Evolutionary conservation across 768 basidiomycete species (phyloP), one percentile per base, ranked within the genome.

Genomic region (Amyloporia xantha): DNA sequence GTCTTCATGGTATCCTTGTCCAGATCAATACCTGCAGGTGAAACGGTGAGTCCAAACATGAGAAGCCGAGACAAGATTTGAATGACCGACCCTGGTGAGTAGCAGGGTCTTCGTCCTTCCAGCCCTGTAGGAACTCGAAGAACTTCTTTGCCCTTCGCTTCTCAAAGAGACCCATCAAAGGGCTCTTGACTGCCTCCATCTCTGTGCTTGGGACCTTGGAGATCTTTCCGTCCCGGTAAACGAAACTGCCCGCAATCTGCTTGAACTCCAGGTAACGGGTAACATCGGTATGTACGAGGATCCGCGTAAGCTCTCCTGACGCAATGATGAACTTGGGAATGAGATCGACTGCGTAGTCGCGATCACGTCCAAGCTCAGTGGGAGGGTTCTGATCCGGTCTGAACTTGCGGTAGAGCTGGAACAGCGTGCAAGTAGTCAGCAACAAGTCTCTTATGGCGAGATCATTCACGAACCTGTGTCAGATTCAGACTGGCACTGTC

Each of bases 241-340:
- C 96, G 69, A 86, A 99, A 64, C 90, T 93, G 47, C 95, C 96
- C 0, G 96, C 92, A 69, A 99, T 97, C 72, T 97, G 95, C 75
- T 98, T 99, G 78, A 99, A 99, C 66, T 98, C 96, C 62, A 99
- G 85, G 70, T 99, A 99, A 53, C 93, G 86, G 36, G 90, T 94
- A 53, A 99, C 96, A 64, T 99, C 93, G 55, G 96, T 98, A 74
- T 98, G 94, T 36, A 99, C 93, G 54, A 99, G 86, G 69, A 99
- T 98, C 70, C 86, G 87, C 46, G 94, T 96, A 62, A 99, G 84
- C 68, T 97, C 94, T 48, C 96, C 96, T 10, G 91, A 92, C 24
- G 96, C 87, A 60, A 98, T 93, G 75, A 98, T 98, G 75, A 99
- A 99, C 71, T 99, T 98, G 65, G 96, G 94, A 61, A 97, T 86